Evolutionary conservation across 2,329 filamentous ascomycete species (phyloP), one percentile per base, ranked within the genome.

Genomic region (Fusarium albidum): DNA sequence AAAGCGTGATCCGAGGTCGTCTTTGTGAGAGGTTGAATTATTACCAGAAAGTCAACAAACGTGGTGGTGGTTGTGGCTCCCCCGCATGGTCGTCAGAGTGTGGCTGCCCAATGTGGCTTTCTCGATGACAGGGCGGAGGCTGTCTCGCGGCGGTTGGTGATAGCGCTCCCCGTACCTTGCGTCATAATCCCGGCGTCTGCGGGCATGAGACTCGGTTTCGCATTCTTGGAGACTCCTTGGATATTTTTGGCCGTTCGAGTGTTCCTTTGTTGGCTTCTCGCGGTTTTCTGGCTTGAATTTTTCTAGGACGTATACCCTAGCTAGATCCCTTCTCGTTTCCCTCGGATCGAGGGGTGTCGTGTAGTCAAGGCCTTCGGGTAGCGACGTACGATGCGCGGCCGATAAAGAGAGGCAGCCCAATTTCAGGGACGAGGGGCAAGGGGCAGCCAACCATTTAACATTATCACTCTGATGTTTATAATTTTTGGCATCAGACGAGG

Each of bases 41-140:
- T 37, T 49, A 9, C 33, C 28, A 7, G 42, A 54, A 62, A 63
- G 59, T 63, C 51, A 62, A 62, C 47, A 62, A 54, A 60, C 29
- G 34, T 50, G 14, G 10, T 29, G 44, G 27, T 38, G 35, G 48
- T 15, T 62, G 57, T 61, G 58, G 58, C 58, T 45, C 33, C 45
- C 56, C 57, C 49, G 32, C 42, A 55, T 50, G 14, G 18, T 18
- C 35, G 28, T 38, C 32, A 31, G 32, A n/a, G n/a, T 58, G 57
- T 58, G 48, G 57, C 57, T 54, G 9, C 34, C 15, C 37, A 39
- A 7, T 48, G 58, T 61, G 58, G 58, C 54, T 58, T 51, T 46
- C 34, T 14, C 35, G 28, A 38, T 14, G 38, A 44, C 17, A 32
- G 26, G 47, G 32, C 39, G 17, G 26, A n/a, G 21, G 31, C n/a